These are phyloP conservation scores for Candida schatavii DNA, from an alignment of 805 yeast genomes.

Conservation along the genomic window DNA sequence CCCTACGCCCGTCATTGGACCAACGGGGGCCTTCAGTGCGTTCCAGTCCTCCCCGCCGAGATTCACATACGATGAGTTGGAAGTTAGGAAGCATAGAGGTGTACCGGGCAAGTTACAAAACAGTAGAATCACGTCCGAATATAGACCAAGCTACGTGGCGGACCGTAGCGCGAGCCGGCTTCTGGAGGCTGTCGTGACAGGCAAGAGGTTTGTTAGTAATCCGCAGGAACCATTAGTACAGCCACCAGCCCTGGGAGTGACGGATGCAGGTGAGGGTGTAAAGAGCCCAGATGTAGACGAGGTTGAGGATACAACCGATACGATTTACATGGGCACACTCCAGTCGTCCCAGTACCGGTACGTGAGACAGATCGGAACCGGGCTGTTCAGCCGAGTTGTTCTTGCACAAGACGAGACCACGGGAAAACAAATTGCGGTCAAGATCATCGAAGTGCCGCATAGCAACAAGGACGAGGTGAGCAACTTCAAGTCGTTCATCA, in stretches of 20 bases:
- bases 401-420: conserved; percentile 31
- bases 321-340: neutral
- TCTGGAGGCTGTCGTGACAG: conserved; percentile 3
- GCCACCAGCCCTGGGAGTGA: neutral
- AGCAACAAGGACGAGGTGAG: conserved; percentile 20
- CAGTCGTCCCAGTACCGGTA: neutral
- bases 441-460: conserved; percentile 49
- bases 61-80: neutral
- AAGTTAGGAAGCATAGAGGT: neutral
- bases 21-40: neutral
- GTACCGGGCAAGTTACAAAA: neutral
- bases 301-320: neutral
- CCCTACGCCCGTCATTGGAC: conserved; percentile 5
- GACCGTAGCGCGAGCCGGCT: neutral
- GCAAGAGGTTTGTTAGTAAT: neutral
- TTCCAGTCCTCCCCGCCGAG: conserved; percentile 4
- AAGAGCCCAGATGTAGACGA: neutral
- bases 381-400: conserved; percentile 67
- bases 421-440: conserved; percentile 58
- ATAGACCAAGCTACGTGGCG: conserved; percentile 2
- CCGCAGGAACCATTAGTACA: neutral
- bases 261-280: neutral
- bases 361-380: conserved; percentile 50
- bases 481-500: conserved; percentile 36
- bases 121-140: conserved; percentile 3